phyloP scores from a whole-genome alignment of 1,284 basidiomycete species.

The Psilocybe mexicana region DNA sequence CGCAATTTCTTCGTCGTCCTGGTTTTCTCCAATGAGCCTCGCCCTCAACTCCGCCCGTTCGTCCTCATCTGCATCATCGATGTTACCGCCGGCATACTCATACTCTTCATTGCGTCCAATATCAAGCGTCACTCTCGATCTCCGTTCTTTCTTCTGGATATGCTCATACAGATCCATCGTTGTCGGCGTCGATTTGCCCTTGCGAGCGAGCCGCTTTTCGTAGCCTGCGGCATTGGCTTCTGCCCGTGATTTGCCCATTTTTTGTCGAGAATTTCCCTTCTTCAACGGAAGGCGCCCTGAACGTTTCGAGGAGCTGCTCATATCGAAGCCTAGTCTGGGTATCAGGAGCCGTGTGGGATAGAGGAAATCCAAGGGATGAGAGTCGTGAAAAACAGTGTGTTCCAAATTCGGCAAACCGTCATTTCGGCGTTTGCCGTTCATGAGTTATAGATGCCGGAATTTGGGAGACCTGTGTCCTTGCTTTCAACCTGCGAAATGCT shows the following conservation, averaged over 20 bases:
- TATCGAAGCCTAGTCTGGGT: not conserved
- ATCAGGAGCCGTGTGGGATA: not conserved
- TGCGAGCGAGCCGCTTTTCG: constrained; percentile 50
- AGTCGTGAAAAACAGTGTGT: not conserved
- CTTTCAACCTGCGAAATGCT: too few relatives aligned
- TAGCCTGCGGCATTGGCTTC: constrained; percentile 52
- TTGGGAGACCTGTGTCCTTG: too few relatives aligned
- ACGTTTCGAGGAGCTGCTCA: not conserved
- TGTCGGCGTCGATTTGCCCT: constrained; percentile 36
- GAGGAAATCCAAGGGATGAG: not conserved
- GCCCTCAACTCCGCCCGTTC: constrained; percentile 41
- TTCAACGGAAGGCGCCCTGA: not conserved
- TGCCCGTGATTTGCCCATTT: constrained; percentile 16
- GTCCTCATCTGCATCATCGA: constrained; percentile 41
- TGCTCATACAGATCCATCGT: constrained; percentile 64
- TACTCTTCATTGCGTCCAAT: constrained; percentile 58
- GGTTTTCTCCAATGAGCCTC: constrained; percentile 58
- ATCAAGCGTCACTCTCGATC: constrained; percentile 54
- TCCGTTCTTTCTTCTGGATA: constrained; percentile 51
- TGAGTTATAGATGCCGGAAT: too few relatives aligned
- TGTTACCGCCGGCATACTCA: constrained; percentile 34
- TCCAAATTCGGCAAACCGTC: constrained; percentile 1
- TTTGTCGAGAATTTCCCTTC: not conserved
- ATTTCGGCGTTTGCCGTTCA: not conserved
- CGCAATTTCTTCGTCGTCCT: constrained; percentile 57